Base-by-base conservation (phyloP, 345 rosid genomes). In the Lepidium africanum region DNA sequence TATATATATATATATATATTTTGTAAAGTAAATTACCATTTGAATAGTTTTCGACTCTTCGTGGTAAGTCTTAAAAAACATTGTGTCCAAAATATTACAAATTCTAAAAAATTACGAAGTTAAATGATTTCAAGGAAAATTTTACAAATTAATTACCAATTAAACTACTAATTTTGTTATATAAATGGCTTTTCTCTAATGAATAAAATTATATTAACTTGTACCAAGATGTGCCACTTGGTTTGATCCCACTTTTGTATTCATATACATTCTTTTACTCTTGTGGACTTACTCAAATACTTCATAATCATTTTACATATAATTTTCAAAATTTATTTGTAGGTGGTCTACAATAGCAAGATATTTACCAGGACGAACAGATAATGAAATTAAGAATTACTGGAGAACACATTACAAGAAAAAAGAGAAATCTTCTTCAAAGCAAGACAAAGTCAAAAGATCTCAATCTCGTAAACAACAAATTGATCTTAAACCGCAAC, bases 311-410 rank as follows among this genome's bases (percentile, higher is more conserved):
- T 37, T 25, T 54, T 43, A 54, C 57, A 52, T 7, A 19, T 52
- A 15, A 12, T 10, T 60, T 32, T 52, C n/a, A 9, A 7, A 56
- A 40, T 0, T 7, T 21, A 9, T 47, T 21, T 53, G 6, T 71
- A 90, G 92, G 78, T 93, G 98, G 97, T 88, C 98, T 5, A 88
- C 97, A 27, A 90, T 93, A 16, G 97, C 98, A 5, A 81, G 89
- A 74, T 85, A 87, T 75, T 83, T 93, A 67, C 97, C 98, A 0
- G 97, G 97, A 36, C 84, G 97, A 73, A 93, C 97, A 13, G 97
- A 90, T 46, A 90, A 90, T 67, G 96, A 93, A 73, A 93, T 90
- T n/a, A 93, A 93, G 73, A 93, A 93, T 68, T 88, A 90, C 15
- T 87, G 96, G 98, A 86, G 97, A 77, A 93, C 97, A 11, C 97